Conservation (phyloP, 2,329 filamentous ascomycete genomes). For the Aspergillus intermedius region DNA sequence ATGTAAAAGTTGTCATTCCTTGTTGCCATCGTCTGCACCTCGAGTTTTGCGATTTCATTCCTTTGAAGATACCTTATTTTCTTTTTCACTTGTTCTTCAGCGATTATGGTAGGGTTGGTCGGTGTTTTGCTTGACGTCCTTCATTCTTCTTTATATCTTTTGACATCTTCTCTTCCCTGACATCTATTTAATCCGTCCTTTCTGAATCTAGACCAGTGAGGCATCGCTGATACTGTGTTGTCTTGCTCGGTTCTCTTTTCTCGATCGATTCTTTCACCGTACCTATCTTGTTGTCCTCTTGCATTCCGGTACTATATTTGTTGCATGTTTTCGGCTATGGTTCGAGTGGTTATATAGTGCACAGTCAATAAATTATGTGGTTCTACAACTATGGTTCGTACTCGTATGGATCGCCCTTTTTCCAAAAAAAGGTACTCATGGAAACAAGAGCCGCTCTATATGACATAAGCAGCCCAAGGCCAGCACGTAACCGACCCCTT, state of each 20-base stretch:
- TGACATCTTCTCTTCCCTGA: neutral
- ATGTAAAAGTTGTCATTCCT: slow-evolving; percentile 50
- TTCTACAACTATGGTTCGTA: no score
- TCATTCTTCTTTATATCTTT: neutral
- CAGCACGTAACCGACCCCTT: neutral
- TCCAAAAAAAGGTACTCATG: no score
- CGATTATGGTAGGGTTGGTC: neutral
- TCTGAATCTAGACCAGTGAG: neutral
- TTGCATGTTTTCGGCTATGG: no score
- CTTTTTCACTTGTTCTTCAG: neutral
- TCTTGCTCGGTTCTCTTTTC: no score
- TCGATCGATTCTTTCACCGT: no score
- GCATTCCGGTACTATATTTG: no score
- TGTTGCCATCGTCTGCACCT: slow-evolving; percentile 4
- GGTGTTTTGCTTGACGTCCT: neutral
- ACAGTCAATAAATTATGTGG: no score
- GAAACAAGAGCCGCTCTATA: neutral
- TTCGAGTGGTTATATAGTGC: no score
- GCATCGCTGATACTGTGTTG: neutral
- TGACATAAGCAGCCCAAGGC: slow-evolving; percentile 6
- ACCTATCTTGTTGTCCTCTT: no score
- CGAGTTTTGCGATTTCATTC: neutral
- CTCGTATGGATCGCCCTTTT: no score
- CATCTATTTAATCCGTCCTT: neutral
- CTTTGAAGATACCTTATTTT: slow-evolving; percentile 1